Evolutionary conservation across 768 basidiomycete genomes (phyloP), one percentile per base, ranked within the genome.

Genomic region (Hygrocybe punicea): DNA sequence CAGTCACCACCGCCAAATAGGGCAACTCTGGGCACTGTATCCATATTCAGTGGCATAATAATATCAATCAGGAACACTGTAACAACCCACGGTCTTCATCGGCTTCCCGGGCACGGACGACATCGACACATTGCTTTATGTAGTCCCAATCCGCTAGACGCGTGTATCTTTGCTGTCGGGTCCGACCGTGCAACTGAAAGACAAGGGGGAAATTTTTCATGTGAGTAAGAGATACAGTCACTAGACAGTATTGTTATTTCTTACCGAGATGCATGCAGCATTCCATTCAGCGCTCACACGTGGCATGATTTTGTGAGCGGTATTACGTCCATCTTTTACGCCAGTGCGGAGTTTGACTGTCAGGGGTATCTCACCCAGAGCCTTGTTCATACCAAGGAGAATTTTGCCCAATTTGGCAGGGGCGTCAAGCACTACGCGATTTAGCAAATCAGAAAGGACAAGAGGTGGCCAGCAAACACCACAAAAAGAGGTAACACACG

Each of bases 1-100:
- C 89, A 91, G 68, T 99, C 97, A 0, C 97, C 97, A 24, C 93
- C 93, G 7, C 97, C 97, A 61, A 98, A 96, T 45, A 99, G 94
- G 0, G 95, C 95, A n/a, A 98, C 79, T 0, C 89, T 82, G 0
- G 86, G 79, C 13, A 95, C 89, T 91, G 60, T 14, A n/a, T n/a
- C n/a, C 23, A 16, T 44, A 48, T 5, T 9, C 51, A 52, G 25
- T 9, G 46, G 53, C 19, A 37, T 13, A 51, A 53, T n/a, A 24
- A 52, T 4, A 29, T 37, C 37, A 50, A 9, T 24, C 8, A 17
- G 24, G 51, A 49, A 37, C 37, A 45, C 40, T 46, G 56, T 13
- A 16, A 24, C 29, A 34, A 78, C 85, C 57, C 63, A 90, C 90
- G 57, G 65, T 85, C 86, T 67, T 89, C 83, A 9, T 91, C 89